Evolutionary conservation across 2,329 filamentous ascomycete species (phyloP), one percentile per base, ranked within the genome.

Genomic region (Escovopsis sp.): DNA sequence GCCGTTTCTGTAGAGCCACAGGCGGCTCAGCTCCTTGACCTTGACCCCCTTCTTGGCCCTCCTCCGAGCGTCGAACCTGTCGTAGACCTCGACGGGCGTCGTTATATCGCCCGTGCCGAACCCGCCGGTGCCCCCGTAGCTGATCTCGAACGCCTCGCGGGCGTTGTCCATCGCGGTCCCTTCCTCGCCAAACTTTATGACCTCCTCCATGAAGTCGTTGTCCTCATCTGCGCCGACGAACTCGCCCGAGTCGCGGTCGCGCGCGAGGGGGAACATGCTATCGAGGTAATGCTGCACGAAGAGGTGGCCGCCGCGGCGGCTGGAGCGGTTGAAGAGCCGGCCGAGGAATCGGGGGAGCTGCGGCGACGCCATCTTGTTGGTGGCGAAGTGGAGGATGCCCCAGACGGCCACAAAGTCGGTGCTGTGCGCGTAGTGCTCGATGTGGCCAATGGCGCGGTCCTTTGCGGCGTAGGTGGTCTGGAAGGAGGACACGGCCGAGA

Each of bases 401-500:
- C 81, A 85, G 9, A 77, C 64, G 4, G 82, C 73, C 3, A 89
- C 82, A 49, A 85, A 83, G 52, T 91, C 85, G 12, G 68, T 72
- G 8, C 70, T 72, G 55, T 88, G 82, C 3, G 79, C 80, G 53
- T 88, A 91, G 59, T 91, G 85, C 59, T 91, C 85, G 34, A 91
- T 80, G 49, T 87, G 71, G 6, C 72, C 69, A 41, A 89, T 78
- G 3, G 73, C 72, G 35, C 66, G 62, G 47, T 67, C 65, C 5
- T 66, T 60, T 8, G 65, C 58, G 2, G 63, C 55, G 1, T 55
- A 56, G 1, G 61, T 56, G 6, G 59, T 61, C 18, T 62, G 49
- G 10, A 65, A 55, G 1, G 59, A 60, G 1, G 61, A 60, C 9
- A 56, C 38, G 5, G 52, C 50, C 0, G 59, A 55, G 3, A 54